A percentile compares a stretch with the other conserved stretches of the same genome.
Conservation (phyloP, 2,329 filamentous ascomycete species). For the Elsinoe necatrix region DNA sequence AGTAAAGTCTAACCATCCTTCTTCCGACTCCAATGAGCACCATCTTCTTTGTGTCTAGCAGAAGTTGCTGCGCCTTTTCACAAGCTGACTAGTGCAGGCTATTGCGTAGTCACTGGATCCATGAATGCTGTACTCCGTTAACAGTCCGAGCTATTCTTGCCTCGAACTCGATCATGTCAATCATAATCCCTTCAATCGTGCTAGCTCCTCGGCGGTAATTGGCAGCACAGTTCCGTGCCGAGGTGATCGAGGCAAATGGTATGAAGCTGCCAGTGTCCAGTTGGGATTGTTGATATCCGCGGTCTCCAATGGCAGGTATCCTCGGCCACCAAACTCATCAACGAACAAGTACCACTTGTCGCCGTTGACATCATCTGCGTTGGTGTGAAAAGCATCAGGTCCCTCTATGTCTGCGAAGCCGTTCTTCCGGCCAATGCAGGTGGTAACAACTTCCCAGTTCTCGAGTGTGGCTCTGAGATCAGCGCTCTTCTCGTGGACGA, state of each 20-base stretch:
- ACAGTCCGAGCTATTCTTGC: no score
- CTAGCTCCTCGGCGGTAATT: conserved; percentile 41
- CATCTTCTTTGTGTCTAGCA: background rate
- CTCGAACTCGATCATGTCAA: no score
- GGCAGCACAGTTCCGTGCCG: conserved; percentile 48
- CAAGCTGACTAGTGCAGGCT: no score
- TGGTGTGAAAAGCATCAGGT: conserved; percentile 45
- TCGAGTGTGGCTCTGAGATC: conserved; percentile 35
- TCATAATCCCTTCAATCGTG: conserved; percentile 24
- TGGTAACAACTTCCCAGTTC: conserved; percentile 39
- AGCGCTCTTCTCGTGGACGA: conserved; percentile 45
- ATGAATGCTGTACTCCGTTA: background rate
- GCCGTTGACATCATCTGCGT: conserved; percentile 42
- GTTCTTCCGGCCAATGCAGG: conserved; percentile 45
- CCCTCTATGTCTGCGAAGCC: conserved; percentile 45
- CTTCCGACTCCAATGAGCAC: background rate
- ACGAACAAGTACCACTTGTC: conserved; percentile 50
- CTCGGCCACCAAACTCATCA: conserved; percentile 45
- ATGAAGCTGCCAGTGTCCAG: conserved; percentile 42
- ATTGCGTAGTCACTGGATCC: background rate
- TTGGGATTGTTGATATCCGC: conserved; percentile 40
- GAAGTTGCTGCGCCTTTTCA: background rate
- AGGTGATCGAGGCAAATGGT: conserved; percentile 42
- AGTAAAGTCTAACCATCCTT: background rate
- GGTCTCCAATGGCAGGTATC: conserved; percentile 48